Conservation (phyloP, 2,329 filamentous ascomycete genomes). For the Zymoseptoria ardabiliae region DNA sequence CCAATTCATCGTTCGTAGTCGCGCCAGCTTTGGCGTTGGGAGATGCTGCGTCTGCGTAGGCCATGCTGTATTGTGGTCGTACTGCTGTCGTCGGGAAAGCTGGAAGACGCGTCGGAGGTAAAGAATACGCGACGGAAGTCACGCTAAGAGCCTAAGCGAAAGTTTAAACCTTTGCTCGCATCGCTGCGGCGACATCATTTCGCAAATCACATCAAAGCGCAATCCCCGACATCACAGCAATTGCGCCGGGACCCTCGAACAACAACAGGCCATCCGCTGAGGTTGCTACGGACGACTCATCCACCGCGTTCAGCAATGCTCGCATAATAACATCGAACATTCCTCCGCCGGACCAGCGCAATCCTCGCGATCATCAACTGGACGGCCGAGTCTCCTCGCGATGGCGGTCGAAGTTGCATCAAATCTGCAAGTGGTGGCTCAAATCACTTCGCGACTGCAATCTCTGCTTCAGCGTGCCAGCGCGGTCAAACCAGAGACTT, state of each 20-base stretch:
- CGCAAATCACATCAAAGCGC: neutral
- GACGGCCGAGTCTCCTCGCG: neutral
- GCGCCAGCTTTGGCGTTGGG: slow-evolving; percentile 13
- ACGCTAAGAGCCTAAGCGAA: neutral
- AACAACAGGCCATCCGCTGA: no score
- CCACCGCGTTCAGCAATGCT: neutral
- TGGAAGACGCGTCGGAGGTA: slow-evolving; percentile 1
- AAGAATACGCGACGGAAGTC: slow-evolving; percentile 5
- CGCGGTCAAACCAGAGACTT: slow-evolving; percentile 32
- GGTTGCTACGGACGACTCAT: neutral
- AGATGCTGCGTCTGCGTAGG: slow-evolving; percentile 24
- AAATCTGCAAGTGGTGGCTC: slow-evolving; percentile 23
- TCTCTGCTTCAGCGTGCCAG: slow-evolving; percentile 36
- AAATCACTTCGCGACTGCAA: slow-evolving; percentile 27
- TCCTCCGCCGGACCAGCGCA: neutral
- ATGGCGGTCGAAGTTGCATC: slow-evolving; percentile 24
- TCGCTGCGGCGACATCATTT: slow-evolving; percentile 1
- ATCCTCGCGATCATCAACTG: neutral
- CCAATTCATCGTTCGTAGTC: slow-evolving; percentile 42
- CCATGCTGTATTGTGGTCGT: slow-evolving; percentile 15
- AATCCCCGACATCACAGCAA: neutral
- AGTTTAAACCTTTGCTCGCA: neutral
- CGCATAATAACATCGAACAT: neutral
- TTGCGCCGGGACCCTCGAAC: no score
- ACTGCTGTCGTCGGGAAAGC: neutral